Evolutionary conservation across 805 yeast species (phyloP).

Genomic region (Torulaspora gathmanii): DNA sequence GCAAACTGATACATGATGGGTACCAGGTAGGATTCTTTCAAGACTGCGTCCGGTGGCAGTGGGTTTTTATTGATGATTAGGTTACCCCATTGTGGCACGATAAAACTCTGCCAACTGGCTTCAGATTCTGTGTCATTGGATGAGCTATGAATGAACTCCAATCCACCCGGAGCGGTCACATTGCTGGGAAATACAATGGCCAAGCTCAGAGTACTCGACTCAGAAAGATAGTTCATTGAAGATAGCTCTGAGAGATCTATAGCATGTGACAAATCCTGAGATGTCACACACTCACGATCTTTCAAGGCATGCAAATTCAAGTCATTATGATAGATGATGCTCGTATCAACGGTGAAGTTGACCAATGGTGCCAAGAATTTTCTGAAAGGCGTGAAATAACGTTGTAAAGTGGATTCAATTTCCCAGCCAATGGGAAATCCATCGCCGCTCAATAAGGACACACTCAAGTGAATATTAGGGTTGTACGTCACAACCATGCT

Average conservation of each 20-base stretch:
- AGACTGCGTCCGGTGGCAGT: slow-evolving; percentile 5
- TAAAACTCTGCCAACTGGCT: slow-evolving; percentile 39
- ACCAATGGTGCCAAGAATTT: slow-evolving; percentile 49
- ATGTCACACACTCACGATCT: slow-evolving; percentile 34
- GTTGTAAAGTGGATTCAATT: slow-evolving; percentile 48
- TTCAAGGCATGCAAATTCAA: slow-evolving; percentile 32
- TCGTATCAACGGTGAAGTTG: slow-evolving; percentile 73
- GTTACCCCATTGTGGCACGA: slow-evolving; percentile 39
- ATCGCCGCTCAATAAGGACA: slow-evolving; percentile 68
- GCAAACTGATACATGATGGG: slow-evolving; percentile 66
- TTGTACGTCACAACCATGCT: slow-evolving; percentile 38
- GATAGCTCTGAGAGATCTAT: slow-evolving; percentile 76
- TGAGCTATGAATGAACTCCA: slow-evolving; percentile 33
- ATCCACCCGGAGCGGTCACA: slow-evolving; percentile 36
- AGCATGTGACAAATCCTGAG: slow-evolving; percentile 62
- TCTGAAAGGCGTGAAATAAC: slow-evolving; percentile 53
- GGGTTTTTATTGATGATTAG: slow-evolving; percentile 13
- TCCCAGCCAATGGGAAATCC: slow-evolving; percentile 71
- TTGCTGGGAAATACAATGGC: slow-evolving; percentile 42
- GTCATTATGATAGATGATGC: slow-evolving; percentile 58
- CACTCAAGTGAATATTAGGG: slow-evolving; percentile 67
- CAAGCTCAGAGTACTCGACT: slow-evolving; percentile 67
- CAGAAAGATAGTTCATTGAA: slow-evolving; percentile 47
- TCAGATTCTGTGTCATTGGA: background rate
- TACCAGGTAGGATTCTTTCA: slow-evolving; percentile 33